Conservation (phyloP, 2,329 filamentous ascomycete species). For the Metarhizium robertsii region DNA sequence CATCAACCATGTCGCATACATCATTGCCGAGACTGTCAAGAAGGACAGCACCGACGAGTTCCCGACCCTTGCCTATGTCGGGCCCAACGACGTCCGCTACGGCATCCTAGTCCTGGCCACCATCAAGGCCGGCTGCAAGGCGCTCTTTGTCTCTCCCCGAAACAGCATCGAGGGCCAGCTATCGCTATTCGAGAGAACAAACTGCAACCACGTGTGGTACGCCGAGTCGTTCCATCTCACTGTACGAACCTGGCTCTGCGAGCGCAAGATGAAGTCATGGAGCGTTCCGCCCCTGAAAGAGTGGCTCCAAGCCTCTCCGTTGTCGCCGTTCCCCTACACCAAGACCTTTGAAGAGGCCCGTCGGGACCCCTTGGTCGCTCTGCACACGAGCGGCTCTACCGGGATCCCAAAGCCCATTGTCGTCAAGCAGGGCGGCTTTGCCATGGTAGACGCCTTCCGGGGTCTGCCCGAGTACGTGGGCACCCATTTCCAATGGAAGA, state of each 20-base stretch:
- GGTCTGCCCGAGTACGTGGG: constrained; percentile 10
- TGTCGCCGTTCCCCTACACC: constrained; percentile 14
- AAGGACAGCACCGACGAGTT: constrained; percentile 18
- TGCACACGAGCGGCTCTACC: constrained; percentile 10
- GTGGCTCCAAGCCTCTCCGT: constrained; percentile 26
- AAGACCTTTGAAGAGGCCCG: constrained; percentile 7
- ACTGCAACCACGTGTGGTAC: constrained; percentile 30
- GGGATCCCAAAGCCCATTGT: constrained; percentile 24
- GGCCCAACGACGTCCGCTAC: constrained; percentile 12
- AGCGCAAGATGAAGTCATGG: constrained; percentile 24
- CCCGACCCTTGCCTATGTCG: constrained; percentile 25
- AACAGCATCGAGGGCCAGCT: constrained; percentile 7
- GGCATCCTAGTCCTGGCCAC: constrained; percentile 8
- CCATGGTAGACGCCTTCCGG: constrained; percentile 23
- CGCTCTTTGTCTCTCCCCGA: constrained; percentile 7
- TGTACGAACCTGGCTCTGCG: constrained; percentile 8
- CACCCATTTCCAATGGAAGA: neutral
- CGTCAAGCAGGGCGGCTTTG: constrained; percentile 26
- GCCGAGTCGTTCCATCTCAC: constrained; percentile 6
- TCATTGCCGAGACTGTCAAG: constrained; percentile 19
- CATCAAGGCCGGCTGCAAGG: constrained; percentile 8
- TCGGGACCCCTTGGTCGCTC: constrained; percentile 5
- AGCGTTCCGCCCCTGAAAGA: constrained; percentile 21
- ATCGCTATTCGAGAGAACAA: constrained; percentile 32
- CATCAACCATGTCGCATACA: constrained; percentile 21